A percentile compares a stretch with the other conserved stretches of the same genome.
Evolutionary conservation across 2,329 filamentous ascomycete species (phyloP).

Genomic region (Pseudogymnoascus sp.): DNA sequence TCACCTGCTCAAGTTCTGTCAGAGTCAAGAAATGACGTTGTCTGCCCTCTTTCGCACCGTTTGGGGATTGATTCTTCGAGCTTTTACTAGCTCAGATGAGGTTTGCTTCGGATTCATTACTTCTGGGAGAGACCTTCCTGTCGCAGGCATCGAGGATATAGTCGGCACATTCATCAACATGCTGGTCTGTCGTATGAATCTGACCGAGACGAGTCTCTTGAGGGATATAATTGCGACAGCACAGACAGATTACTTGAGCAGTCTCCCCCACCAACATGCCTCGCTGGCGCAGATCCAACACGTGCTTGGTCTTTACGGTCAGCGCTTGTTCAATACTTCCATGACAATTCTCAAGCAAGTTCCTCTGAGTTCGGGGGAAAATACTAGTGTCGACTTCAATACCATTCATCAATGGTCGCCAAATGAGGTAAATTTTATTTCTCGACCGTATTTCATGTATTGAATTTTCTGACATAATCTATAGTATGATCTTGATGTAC

Average conservation of each 20-base stretch:
- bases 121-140: constrained; percentile 36
- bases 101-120: constrained; percentile 35
- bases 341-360: not conserved
- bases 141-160: constrained; percentile 37
- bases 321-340: constrained; percentile 20
- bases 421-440: not conserved
- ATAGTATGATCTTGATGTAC: constrained; percentile 8
- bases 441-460: not conserved
- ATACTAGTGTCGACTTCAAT: not conserved
- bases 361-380: not conserved
- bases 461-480: constrained; percentile 7
- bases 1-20: constrained; percentile 30
- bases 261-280: constrained; percentile 31
- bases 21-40: constrained; percentile 28
- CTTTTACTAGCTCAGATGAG: constrained; percentile 26
- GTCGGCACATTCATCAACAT: constrained; percentile 34
- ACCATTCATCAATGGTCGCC: not conserved
- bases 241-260: constrained; percentile 24
- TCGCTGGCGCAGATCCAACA: constrained; percentile 36
- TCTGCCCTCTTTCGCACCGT: constrained; percentile 25
- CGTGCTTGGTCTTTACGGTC: constrained; percentile 12
- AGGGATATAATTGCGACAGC: not conserved
- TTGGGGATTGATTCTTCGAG: constrained; percentile 31
- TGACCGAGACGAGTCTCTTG: not conserved
- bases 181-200: constrained; percentile 21